Evolutionary conservation across 1,139 yeast genomes (phyloP).

Genomic region (Suhomyces atakaporum): DNA sequence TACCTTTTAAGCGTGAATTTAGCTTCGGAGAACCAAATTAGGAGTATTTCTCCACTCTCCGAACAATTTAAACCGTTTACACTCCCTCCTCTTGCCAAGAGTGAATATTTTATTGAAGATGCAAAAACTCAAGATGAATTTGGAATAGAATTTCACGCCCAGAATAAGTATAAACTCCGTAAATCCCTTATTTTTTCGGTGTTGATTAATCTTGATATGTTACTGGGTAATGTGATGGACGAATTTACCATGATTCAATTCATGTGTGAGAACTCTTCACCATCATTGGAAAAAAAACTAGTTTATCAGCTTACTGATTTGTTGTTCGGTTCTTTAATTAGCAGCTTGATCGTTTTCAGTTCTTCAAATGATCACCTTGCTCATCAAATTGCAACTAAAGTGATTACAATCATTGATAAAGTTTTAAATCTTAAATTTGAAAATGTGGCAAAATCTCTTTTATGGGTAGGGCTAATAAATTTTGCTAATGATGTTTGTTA

Average conservation of each 20-base stretch:
- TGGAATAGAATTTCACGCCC: constrained; percentile 11
- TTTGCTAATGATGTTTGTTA: constrained; percentile 35
- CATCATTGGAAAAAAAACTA: constrained; percentile 17
- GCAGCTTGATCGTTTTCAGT: constrained; percentile 15
- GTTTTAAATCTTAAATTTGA: constrained; percentile 4
- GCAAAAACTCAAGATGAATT: constrained; percentile 11
- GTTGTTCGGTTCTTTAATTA: constrained; percentile 20
- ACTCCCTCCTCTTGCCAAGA: constrained; percentile 35
- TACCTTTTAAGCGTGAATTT: constrained; percentile 23
- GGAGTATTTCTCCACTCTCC: constrained; percentile 15
- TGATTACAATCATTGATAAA: constrained; percentile 11
- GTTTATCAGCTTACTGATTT: constrained; percentile 19
- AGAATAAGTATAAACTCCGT: constrained; percentile 7
- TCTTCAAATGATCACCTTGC: neutral
- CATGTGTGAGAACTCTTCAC: constrained; percentile 14
- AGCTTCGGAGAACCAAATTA: constrained; percentile 12
- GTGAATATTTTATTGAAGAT: constrained; percentile 17
- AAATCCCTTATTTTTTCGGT: constrained; percentile 14
- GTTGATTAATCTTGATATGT: constrained; percentile 13
- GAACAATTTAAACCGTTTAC: constrained; percentile 19
- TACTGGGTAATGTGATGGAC: constrained; percentile 16
- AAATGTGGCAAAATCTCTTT: constrained; percentile 15
- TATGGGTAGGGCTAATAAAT: constrained; percentile 34
- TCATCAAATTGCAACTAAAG: neutral
- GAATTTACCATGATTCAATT: constrained; percentile 21